These are phyloP conservation scores for Dryadomyces quercivorus DNA, from an alignment of 2,329 filamentous ascomycete genomes.

Conservation along the genomic window DNA sequence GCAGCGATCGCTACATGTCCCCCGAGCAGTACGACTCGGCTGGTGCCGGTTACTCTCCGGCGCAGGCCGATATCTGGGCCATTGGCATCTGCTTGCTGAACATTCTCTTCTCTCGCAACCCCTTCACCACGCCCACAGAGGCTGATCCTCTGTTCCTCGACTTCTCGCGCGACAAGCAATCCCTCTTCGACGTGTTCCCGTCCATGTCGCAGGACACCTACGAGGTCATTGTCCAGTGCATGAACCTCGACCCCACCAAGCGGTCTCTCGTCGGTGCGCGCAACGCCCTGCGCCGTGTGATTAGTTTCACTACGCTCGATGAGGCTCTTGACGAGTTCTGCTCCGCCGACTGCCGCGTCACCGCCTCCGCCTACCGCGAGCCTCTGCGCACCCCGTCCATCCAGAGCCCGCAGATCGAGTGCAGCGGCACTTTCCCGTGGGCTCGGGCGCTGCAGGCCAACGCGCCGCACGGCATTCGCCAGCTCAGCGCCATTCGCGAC, in stretches of 20 bases:
- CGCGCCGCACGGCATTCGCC: constrained; percentile 58
- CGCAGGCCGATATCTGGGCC: constrained; percentile 91
- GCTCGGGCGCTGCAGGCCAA: constrained; percentile 75
- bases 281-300: constrained; percentile 62
- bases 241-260: constrained; percentile 83
- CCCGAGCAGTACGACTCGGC: constrained; percentile 93
- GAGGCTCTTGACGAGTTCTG: constrained; percentile 91
- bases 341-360: constrained; percentile 61
- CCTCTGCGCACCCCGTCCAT: constrained; percentile 92
- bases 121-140: constrained; percentile 81
- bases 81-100: constrained; percentile 95
- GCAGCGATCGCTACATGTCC: constrained; percentile 98
- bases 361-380: constrained; percentile 82
- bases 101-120: constrained; percentile 91
- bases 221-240: constrained; percentile 79
- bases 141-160: constrained; percentile 89
- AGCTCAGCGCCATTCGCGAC: constrained; percentile 76
- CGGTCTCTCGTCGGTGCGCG: constrained; percentile 70
- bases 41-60: constrained; percentile 78
- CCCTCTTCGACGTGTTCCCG: constrained; percentile 93
- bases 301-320: constrained; percentile 89
- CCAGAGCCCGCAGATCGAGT: constrained; percentile 69
- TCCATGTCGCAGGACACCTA: constrained; percentile 98
- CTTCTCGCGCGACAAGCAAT: constrained; percentile 87
- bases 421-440: constrained; percentile 77